phyloP scores from a whole-genome alignment of 345 rosid species.

The Aurinia saxatilis region DNA sequence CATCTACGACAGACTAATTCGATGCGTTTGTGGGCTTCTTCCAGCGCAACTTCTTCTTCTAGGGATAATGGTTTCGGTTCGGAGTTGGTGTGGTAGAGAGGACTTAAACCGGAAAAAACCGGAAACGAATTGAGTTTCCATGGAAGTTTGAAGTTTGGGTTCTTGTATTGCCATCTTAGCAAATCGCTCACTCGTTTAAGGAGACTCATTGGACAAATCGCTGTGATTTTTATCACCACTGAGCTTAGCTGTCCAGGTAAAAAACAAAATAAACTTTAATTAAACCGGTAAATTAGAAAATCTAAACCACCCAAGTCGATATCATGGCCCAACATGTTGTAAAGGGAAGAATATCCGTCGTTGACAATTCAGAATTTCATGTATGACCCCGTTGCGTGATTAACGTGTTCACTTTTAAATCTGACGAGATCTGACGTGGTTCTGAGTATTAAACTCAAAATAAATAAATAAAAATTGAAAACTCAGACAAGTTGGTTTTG shows the following conservation, averaged over 20 bases:
- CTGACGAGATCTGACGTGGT: conserved; percentile 15
- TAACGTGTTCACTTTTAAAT: conserved; percentile 3
- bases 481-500: neutral
- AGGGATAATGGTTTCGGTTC: conserved; percentile 54
- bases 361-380: conserved; percentile 6
- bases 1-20: conserved; percentile 52
- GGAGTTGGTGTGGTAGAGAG: conserved; percentile 60
- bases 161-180: conserved; percentile 70
- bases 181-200: conserved; percentile 64
- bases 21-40: conserved; percentile 42
- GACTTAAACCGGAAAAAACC: conserved; percentile 58
- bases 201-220: conserved; percentile 60
- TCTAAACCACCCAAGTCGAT: too few species aligned
- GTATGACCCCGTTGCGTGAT: conserved; percentile 11
- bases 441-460: neutral
- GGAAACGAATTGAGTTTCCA: conserved; percentile 68
- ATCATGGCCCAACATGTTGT: too few species aligned
- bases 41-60: conserved; percentile 57
- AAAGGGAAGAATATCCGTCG: conserved; percentile 1
- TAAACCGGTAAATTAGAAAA: conserved; percentile 3
- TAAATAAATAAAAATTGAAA: too few species aligned
- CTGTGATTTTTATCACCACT: conserved; percentile 63
- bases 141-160: conserved; percentile 49
- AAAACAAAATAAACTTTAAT: neutral
- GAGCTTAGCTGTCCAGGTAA: conserved; percentile 53